A percentile compares a stretch with the other conserved stretches of the same genome.
Evolutionary conservation across 2,329 filamentous ascomycete genomes (phyloP).

Genomic region (Epicoccum nigrum): DNA sequence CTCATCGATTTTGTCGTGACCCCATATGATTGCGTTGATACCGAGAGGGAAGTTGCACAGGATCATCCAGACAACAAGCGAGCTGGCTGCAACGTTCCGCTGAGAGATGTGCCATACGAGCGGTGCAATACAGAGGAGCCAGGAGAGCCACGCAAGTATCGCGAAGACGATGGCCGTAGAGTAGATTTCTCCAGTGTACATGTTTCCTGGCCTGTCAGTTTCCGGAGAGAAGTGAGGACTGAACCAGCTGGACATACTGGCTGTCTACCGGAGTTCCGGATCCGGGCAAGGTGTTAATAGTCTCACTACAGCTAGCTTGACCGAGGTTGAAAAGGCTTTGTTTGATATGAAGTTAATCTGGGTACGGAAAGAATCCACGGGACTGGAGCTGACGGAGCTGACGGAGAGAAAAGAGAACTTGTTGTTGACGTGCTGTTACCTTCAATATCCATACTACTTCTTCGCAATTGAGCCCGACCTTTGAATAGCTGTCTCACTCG

Average conservation of each 20-base stretch:
- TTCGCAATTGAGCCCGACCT: background rate
- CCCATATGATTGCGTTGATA: constrained; percentile 70
- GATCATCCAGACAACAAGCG: constrained; percentile 62
- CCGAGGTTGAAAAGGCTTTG: background rate
- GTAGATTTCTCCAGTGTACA: constrained; percentile 29
- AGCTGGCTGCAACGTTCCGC: constrained; percentile 64
- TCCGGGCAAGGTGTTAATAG: background rate
- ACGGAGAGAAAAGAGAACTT: background rate
- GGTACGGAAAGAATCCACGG: background rate
- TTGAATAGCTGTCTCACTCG: constrained; percentile 25
- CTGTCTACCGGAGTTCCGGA: background rate
- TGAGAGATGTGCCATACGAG: constrained; percentile 66
- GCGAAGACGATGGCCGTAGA: constrained; percentile 53
- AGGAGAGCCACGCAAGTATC: constrained; percentile 56
- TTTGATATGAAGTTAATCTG: background rate
- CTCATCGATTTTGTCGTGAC: constrained; percentile 58
- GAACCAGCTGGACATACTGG: constrained; percentile 2
- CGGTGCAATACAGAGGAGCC: constrained; percentile 62
- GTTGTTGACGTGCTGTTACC: background rate
- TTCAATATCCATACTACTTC: background rate
- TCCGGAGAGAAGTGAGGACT: background rate
- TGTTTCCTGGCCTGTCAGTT: constrained; percentile 7
- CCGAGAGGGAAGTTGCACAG: constrained; percentile 64
- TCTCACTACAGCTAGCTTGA: constrained; percentile 1
- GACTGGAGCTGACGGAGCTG: background rate